Percentiles rank a stretch among this genome's conserved stretches.
Evolutionary conservation across 1,139 yeast genomes (phyloP).

Genomic region (Geotrichum bryndzae): DNA sequence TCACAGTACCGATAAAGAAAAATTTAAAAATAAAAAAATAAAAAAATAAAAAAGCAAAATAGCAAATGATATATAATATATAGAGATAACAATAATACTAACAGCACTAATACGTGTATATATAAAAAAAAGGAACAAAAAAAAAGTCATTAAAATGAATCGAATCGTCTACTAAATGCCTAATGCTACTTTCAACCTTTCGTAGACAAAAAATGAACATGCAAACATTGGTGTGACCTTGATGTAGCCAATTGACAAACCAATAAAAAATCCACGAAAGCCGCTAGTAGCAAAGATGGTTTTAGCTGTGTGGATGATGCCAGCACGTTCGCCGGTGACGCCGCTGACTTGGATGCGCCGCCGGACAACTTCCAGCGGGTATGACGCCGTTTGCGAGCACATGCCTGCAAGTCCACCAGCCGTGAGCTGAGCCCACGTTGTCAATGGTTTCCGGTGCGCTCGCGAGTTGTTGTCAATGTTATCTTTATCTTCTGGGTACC

Average conservation of each 20-base stretch:
- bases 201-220: slow-evolving; percentile 91
- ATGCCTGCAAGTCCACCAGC: slow-evolving; percentile 97
- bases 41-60: background rate
- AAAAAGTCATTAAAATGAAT: background rate
- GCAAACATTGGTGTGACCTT: slow-evolving; percentile 97
- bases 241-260: slow-evolving; percentile 88
- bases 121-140: background rate
- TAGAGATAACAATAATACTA: background rate
- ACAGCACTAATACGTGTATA: background rate
- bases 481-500: slow-evolving; percentile 3
- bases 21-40: background rate
- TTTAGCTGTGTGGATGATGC: slow-evolving; percentile 41
- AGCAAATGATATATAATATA: background rate
- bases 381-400: slow-evolving; percentile 92
- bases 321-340: slow-evolving; percentile 21
- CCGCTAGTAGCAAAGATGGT: slow-evolving; percentile 64
- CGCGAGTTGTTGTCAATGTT: slow-evolving; percentile 7
- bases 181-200: slow-evolving; percentile 64
- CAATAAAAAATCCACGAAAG: slow-evolving; percentile 81
- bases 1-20: slow-evolving; percentile 24
- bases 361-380: slow-evolving; percentile 92
- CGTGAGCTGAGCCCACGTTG: slow-evolving; percentile 82
- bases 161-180: slow-evolving; percentile 43
- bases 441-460: slow-evolving; percentile 44
- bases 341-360: slow-evolving; percentile 85